A percentile compares a stretch with the other conserved stretches of the same genome.
These are phyloP conservation scores for Suillus occidentalis DNA, from an alignment of 768 basidiomycete genomes.

Conservation along the genomic window DNA sequence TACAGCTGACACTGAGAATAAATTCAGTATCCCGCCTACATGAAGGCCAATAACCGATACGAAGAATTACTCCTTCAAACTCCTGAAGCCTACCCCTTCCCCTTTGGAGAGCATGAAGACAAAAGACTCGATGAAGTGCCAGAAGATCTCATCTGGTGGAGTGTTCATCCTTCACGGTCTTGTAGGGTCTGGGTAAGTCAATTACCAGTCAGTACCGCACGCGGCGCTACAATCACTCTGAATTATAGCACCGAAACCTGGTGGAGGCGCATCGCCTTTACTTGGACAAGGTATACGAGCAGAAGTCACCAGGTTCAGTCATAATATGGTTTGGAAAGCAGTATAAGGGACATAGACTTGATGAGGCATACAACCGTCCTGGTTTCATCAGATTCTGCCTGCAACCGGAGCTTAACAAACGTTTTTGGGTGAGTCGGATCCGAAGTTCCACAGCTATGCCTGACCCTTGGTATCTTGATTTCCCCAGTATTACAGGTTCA, in stretches of 20 bases:
- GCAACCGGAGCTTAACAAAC: background rate
- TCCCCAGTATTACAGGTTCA: background rate
- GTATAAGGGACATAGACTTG: slow-evolving; percentile 18
- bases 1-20: background rate
- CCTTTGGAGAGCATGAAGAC: background rate
- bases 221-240: background rate
- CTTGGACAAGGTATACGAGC: slow-evolving; percentile 15
- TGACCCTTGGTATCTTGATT: background rate
- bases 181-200: slow-evolving; percentile 8
- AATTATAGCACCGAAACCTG: slow-evolving; percentile 16
- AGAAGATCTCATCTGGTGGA: slow-evolving; percentile 16
- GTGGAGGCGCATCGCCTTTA: slow-evolving; percentile 14
- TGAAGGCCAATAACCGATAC: slow-evolving; percentile 15
- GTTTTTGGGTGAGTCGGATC: background rate
- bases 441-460: background rate
- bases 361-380: slow-evolving; percentile 13
- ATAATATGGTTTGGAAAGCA: slow-evolving; percentile 20
- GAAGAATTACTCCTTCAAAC: slow-evolving; percentile 16
- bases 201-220: background rate
- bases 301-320: slow-evolving; percentile 24
- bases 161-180: slow-evolving; percentile 10
- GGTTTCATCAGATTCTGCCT: slow-evolving; percentile 17
- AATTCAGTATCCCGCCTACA: slow-evolving; percentile 10
- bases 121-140: slow-evolving; percentile 15
- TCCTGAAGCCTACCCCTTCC: slow-evolving; percentile 16